Conservation (phyloP, 139 green algal genomes). For the Haematococcus lacustris region DNA sequence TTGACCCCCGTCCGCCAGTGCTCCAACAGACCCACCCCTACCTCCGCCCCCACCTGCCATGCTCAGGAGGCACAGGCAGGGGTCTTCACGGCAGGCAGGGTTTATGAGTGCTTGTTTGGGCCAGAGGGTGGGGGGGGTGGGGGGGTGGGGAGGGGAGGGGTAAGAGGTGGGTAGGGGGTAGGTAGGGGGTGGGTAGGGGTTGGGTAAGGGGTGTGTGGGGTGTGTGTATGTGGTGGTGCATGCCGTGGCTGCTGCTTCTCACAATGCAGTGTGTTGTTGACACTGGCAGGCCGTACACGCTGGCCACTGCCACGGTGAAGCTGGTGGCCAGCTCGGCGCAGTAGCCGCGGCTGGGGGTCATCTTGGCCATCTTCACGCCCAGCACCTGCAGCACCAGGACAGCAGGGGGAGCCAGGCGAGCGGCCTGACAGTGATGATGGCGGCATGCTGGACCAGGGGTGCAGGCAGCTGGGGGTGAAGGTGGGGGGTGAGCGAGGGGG, state of each 20-base stretch:
- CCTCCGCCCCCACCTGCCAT: slow-evolving; percentile 15
- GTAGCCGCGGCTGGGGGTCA: slow-evolving; percentile 58
- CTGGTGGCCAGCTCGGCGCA: slow-evolving; percentile 51
- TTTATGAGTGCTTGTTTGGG: background rate
- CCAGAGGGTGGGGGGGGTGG: background rate
- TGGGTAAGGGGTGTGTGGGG: background rate
- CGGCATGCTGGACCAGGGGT: too few species aligned
- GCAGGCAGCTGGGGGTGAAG: too few species aligned
- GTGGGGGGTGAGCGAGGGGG: too few species aligned
- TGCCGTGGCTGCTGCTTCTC: background rate
- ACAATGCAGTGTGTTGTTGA: slow-evolving; percentile 48
- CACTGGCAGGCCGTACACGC: slow-evolving; percentile 33
- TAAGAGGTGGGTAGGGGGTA: background rate
- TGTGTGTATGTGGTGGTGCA: background rate
- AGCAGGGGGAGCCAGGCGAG: too few species aligned
- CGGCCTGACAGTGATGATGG: too few species aligned
- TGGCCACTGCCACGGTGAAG: slow-evolving; percentile 43
- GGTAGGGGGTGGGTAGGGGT: background rate
- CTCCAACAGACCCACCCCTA: slow-evolving; percentile 24
- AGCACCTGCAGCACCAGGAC: slow-evolving; percentile 12
- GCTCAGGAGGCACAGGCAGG: background rate
- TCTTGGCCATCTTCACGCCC: slow-evolving; percentile 23
- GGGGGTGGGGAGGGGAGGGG: background rate
- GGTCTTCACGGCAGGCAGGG: background rate
- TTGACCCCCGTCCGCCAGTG: slow-evolving; percentile 8